A percentile compares a stretch with the other conserved stretches of the same genome.
These are phyloP conservation scores for Magnolia sinica DNA, from an alignment of 164 flowering plant genomes.

Conservation along the genomic window DNA sequence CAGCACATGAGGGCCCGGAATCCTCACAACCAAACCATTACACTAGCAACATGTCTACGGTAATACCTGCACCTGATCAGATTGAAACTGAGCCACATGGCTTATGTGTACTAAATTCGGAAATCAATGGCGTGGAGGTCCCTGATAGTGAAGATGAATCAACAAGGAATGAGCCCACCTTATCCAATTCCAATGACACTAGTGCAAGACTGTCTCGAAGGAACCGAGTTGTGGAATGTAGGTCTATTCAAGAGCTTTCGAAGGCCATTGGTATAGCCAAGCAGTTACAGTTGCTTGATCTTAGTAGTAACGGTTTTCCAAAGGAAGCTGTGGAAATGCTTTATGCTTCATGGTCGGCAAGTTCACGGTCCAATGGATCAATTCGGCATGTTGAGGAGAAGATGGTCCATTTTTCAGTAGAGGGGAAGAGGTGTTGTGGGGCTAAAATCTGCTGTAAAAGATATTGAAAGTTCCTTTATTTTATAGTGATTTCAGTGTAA, in stretches of 20 bases:
- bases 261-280: constrained; percentile 53
- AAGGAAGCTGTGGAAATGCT: constrained; percentile 39
- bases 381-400: constrained; percentile 42
- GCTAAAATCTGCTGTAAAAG: constrained; percentile 65
- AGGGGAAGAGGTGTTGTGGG: constrained; percentile 58
- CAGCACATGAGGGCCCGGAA: constrained; percentile 18
- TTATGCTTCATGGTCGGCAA: constrained; percentile 56
- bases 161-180: constrained; percentile 20
- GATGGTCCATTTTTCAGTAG: constrained; percentile 47
- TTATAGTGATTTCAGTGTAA: too few relatives aligned
- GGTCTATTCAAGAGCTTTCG: constrained; percentile 47
- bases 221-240: constrained; percentile 23
- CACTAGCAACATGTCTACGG: constrained; percentile 15
- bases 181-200: constrained; percentile 41
- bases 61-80: constrained; percentile 15
- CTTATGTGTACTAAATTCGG: constrained; percentile 22
- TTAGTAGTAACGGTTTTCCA: constrained; percentile 71
- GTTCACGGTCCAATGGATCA: constrained; percentile 26
- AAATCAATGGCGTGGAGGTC: constrained; percentile 53
- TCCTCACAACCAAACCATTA: constrained; percentile 12
- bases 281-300: constrained; percentile 53
- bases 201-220: constrained; percentile 37
- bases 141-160: constrained; percentile 81
- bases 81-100: constrained; percentile 24
- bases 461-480: constrained; percentile 18